Conservation (phyloP, 768 basidiomycete species). For the Mrakia gelida region DNA sequence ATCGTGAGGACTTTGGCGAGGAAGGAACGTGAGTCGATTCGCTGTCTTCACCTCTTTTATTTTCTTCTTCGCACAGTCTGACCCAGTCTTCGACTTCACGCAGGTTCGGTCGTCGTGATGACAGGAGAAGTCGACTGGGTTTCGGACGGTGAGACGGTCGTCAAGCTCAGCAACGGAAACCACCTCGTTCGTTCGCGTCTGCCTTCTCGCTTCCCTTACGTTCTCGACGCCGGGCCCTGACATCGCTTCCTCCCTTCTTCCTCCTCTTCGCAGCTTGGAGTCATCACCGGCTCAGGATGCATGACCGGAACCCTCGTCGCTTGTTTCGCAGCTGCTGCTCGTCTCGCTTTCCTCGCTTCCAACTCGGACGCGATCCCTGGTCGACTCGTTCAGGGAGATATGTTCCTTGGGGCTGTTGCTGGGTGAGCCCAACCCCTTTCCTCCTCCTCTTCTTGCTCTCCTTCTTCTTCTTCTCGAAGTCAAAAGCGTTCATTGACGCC, state of each 20-base stretch:
- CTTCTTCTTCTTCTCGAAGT: neutral
- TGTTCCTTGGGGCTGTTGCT: slow-evolving; percentile 67
- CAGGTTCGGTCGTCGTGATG: slow-evolving; percentile 75
- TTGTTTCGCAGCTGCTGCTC: slow-evolving; percentile 70
- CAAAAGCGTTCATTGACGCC: neutral
- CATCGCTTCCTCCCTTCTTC: neutral
- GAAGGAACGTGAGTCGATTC: slow-evolving; percentile 60
- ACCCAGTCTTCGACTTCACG: neutral
- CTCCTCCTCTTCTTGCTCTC: neutral
- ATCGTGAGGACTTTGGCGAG: slow-evolving; percentile 68
- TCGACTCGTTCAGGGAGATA: slow-evolving; percentile 65
- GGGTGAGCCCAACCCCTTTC: slow-evolving; percentile 54
- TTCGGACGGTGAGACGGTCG: slow-evolving; percentile 64
- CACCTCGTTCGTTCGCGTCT: slow-evolving; percentile 38
- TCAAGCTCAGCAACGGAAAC: slow-evolving; percentile 71
- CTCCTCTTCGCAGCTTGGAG: slow-evolving; percentile 54
- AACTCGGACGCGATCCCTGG: slow-evolving; percentile 37
- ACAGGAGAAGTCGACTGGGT: slow-evolving; percentile 78
- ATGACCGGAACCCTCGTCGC: slow-evolving; percentile 48
- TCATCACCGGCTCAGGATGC: slow-evolving; percentile 88
- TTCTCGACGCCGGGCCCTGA: neutral
- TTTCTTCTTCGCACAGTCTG: neutral
- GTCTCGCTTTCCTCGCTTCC: slow-evolving; percentile 46
- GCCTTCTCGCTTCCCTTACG: neutral
- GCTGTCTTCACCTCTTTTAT: neutral